Conservation (phyloP, 768 basidiomycete species). For the Clavulina sp. region DNA sequence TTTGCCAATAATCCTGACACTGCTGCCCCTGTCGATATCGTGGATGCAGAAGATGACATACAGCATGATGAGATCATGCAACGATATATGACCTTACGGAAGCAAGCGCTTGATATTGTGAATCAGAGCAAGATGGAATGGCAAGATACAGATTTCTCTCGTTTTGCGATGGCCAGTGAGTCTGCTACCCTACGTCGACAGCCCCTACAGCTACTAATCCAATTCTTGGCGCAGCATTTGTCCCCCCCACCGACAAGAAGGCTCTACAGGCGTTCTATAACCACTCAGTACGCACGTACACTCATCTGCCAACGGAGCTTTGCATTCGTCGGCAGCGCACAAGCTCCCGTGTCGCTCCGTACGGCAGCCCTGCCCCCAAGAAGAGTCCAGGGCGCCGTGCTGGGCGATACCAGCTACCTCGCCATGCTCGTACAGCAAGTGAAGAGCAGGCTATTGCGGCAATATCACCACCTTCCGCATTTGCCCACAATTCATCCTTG, state of each 20-base stretch:
- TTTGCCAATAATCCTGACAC: background rate
- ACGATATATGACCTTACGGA: slow-evolving; percentile 4
- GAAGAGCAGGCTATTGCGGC: slow-evolving; percentile 8
- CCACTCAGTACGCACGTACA: slow-evolving; percentile 8
- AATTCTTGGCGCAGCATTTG: slow-evolving; percentile 6
- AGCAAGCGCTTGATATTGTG: slow-evolving; percentile 7
- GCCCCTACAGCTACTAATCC: background rate
- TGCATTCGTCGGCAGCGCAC: slow-evolving; percentile 2
- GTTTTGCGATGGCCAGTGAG: slow-evolving; percentile 10
- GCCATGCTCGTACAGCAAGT: slow-evolving; percentile 8
- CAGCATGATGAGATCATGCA: background rate
- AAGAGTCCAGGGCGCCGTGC: too few species aligned
- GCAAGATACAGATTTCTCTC: slow-evolving; percentile 10
- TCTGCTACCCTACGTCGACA: too few species aligned
- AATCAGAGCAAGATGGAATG: slow-evolving; percentile 8
- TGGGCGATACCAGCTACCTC: background rate
- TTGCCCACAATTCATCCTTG: background rate
- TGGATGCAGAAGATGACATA: background rate
- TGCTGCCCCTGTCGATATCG: background rate
- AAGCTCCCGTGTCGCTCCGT: background rate
- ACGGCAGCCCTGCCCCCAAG: background rate
- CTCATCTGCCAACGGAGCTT: slow-evolving; percentile 7
- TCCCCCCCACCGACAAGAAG: slow-evolving; percentile 6
- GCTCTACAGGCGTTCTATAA: slow-evolving; percentile 9
- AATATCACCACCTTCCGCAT: slow-evolving; percentile 7